Percentiles rank a stretch among this genome's conserved stretches.
Evolutionary conservation across 139 green algal genomes (phyloP).

Genomic region (Picocystis salinarum): DNA sequence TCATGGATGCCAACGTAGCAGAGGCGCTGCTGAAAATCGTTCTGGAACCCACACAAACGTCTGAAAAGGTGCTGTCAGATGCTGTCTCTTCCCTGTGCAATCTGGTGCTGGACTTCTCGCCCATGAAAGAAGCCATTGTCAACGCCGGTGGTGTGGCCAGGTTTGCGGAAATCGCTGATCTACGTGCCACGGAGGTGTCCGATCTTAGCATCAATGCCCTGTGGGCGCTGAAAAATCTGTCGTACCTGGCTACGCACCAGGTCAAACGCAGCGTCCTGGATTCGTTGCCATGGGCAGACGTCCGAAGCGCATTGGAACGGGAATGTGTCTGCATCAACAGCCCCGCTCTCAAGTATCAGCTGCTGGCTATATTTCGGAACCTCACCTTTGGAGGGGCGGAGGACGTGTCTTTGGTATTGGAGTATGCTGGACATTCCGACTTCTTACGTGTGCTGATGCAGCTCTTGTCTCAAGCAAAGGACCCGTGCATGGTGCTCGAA

Average conservation of each 20-base stretch:
- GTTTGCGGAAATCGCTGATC: conserved; percentile 23
- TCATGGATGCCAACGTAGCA: conserved; percentile 28
- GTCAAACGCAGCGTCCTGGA: too few species aligned
- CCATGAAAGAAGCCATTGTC: conserved; percentile 40
- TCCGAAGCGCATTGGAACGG: too few species aligned
- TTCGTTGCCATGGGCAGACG: too few species aligned
- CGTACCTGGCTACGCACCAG: conserved; percentile 15
- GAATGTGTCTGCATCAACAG: too few species aligned
- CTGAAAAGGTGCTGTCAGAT: conserved; percentile 31
- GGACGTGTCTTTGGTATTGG: too few species aligned
- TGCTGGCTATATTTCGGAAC: too few species aligned
- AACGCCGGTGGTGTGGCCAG: conserved; percentile 15
- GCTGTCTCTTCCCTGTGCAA: conserved; percentile 50
- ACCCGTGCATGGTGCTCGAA: too few species aligned
- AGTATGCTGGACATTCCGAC: too few species aligned
- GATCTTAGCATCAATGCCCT: conserved; percentile 37
- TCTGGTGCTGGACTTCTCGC: conserved; percentile 53
- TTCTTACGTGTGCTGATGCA: too few species aligned
- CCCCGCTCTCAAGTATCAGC: too few species aligned
- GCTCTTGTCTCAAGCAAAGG: too few species aligned
- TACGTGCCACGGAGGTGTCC: conserved; percentile 9
- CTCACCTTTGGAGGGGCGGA: too few species aligned
- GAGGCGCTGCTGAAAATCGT: conserved; percentile 38
- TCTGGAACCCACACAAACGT: conserved; percentile 3
- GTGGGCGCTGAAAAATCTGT: conserved; percentile 56